Percentiles rank a stretch among this genome's conserved stretches.
phyloP scores from a whole-genome alignment of 257 asterid genomes.

The Lycium ferocissimum region DNA sequence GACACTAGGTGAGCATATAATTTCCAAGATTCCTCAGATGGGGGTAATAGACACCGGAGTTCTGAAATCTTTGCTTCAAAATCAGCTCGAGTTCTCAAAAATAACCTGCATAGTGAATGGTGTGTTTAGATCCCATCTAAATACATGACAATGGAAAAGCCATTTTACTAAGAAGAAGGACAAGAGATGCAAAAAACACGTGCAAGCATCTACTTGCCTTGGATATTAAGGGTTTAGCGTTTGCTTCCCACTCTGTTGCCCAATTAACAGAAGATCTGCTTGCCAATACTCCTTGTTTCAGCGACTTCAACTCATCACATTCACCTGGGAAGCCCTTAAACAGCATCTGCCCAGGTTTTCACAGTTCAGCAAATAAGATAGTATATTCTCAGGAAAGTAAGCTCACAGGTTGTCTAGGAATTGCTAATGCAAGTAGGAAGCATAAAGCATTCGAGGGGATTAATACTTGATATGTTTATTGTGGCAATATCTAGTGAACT shows the following conservation, averaged over 20 bases:
- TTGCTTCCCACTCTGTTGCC: constrained; percentile 86
- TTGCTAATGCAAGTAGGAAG: constrained; percentile 10
- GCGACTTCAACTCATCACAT: constrained; percentile 60
- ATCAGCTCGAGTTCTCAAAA: constrained; percentile 54
- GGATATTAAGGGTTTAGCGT: constrained; percentile 73
- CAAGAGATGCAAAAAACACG: background rate
- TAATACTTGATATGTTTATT: background rate
- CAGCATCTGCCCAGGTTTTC: constrained; percentile 59
- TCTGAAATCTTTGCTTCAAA: background rate
- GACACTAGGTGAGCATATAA: background rate
- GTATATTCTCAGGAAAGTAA: background rate
- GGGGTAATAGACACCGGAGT: background rate
- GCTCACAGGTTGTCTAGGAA: constrained; percentile 1
- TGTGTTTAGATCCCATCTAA: background rate
- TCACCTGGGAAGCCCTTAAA: constrained; percentile 83
- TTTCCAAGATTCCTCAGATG: background rate
- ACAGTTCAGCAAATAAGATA: background rate
- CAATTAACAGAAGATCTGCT: constrained; percentile 73
- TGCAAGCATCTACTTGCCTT: constrained; percentile 52
- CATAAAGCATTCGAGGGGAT: background rate
- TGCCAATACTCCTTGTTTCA: constrained; percentile 71
- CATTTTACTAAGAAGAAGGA: background rate
- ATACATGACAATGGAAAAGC: background rate
- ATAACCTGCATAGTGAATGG: constrained; percentile 52
- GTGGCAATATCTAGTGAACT: constrained; percentile 23